Evolutionary conservation across 2,329 filamentous ascomycete species (phyloP).

Genomic region (Thielaviopsis ethacetica): DNA sequence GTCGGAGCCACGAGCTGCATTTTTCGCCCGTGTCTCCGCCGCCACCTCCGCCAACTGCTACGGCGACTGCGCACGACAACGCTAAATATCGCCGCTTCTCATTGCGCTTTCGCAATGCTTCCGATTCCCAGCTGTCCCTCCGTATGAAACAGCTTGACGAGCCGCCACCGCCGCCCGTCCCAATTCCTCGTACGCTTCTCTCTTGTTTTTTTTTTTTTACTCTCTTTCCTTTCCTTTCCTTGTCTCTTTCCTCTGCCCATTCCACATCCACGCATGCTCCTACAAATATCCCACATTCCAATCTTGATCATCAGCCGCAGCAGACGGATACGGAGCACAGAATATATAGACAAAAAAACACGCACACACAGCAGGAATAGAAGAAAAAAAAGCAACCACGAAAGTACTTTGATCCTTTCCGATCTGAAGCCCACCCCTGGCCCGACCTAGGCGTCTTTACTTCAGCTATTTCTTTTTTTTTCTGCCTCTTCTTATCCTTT

Average conservation of each 20-base stretch:
- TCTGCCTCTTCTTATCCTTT: not conserved
- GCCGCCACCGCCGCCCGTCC: constrained; percentile 37
- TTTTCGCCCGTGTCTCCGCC: not conserved
- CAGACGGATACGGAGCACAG: no score
- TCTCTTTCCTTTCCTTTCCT: not conserved
- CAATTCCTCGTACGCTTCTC: constrained; percentile 31
- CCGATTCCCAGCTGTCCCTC: constrained; percentile 72
- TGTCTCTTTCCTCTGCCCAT: not conserved
- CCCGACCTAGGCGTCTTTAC: no score
- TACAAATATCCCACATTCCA: not conserved
- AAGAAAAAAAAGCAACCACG: not conserved
- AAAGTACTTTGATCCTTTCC: not conserved
- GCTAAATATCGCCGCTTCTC: constrained; percentile 45
- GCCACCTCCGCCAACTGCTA: not conserved
- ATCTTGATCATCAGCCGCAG: not conserved
- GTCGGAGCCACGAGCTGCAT: constrained; percentile 11
- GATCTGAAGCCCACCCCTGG: not conserved
- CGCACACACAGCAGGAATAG: not conserved
- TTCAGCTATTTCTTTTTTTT: not conserved
- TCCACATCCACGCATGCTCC: not conserved
- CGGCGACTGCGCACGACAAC: constrained; percentile 15
- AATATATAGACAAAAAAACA: not conserved
- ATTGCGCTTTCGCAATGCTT: constrained; percentile 78
- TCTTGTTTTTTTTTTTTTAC: not conserved
- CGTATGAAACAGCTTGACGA: constrained; percentile 53